Base-by-base conservation (phyloP, 495 filamentous ascomycete genomes). In the Xanthoparmelia taractica region DNA sequence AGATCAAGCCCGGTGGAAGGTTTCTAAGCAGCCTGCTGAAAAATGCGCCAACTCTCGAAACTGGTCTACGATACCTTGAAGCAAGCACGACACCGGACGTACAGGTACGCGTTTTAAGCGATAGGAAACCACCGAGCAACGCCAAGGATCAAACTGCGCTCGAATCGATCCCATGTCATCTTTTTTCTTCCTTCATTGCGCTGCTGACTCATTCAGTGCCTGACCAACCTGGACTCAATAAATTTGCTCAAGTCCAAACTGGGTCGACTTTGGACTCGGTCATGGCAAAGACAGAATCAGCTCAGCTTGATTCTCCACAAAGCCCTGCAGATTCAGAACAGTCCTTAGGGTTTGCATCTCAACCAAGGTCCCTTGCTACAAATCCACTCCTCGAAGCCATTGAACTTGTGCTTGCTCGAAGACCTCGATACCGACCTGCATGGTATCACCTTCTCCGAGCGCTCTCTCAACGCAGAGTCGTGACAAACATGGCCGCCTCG, bases 11-110 rank as follows among this genome's bases (percentile, higher is more conserved):
- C 11, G 65, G 70, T 3, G 73, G 68, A 0, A 70, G 70, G 43
- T 79, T 82, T 40, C 63, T 87, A 8, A 74, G 73, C 1, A 71
- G 79, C 37, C 72, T 87, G 40, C 60, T 87, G n/a, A 68, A 70
- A 5, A 72, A 75, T 41, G 77, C 79, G 17, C 65, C 67, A 8
- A 74, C 71, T 47, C 71, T 82, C 23, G 59, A 64, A 11, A 62
- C 70, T 4, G 79, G 77, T 0, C 36, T 84, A 43, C 64, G 72
- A 33, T 79, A 80, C 56, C 66, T 85, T 27, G 66, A 68, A 52
- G 65, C 59, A 60, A 78, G 75, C 64, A 57, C 66, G 36, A 57
- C 80, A 47, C 69, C 73, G 4, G 65, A 73, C 20, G 65, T 68
- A 25, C 75, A 78, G 55, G 64, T 76, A 15, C 68, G 67, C 47